Evolutionary conservation across 352 stramenopile species (phyloP).

Genomic region (Globisporangium perplexum): DNA sequence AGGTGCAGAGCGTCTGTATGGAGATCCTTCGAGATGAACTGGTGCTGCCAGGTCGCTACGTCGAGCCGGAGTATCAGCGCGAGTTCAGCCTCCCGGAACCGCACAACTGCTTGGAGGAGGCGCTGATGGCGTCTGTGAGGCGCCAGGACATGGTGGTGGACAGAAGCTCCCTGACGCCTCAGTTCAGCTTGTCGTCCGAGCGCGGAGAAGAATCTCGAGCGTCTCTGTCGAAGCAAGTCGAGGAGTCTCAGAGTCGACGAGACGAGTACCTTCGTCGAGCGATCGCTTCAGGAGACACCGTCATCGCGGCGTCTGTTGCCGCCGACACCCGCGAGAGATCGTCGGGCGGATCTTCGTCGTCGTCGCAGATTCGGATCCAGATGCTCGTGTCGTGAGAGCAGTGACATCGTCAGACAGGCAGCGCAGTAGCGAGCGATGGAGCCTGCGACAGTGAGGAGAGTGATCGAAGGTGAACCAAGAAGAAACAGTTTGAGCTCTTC

Average conservation of each 20-base stretch:
- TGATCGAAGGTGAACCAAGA: background rate
- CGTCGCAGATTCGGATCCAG: constrained; percentile 50
- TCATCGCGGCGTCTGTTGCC: background rate
- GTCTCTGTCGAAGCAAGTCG: constrained; percentile 20
- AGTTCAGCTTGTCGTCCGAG: background rate
- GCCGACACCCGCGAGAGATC: background rate
- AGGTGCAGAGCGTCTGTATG: constrained; percentile 60
- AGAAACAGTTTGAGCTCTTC: background rate
- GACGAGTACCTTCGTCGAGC: constrained; percentile 39
- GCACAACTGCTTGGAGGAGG: constrained; percentile 52
- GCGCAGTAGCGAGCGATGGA: background rate
- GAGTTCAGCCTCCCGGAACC: constrained; percentile 59
- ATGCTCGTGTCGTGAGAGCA: constrained; percentile 58
- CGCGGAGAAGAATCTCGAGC: constrained; percentile 4
- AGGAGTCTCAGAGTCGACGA: constrained; percentile 30
- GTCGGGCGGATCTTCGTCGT: background rate
- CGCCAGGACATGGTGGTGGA: constrained; percentile 27
- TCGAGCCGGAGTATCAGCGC: constrained; percentile 45
- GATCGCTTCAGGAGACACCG: constrained; percentile 10
- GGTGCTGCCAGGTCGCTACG: constrained; percentile 20
- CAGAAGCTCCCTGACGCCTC: constrained; percentile 14
- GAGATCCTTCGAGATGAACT: constrained; percentile 17
- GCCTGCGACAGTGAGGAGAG: background rate
- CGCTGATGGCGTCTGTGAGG: constrained; percentile 32
- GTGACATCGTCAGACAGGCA: background rate